A percentile compares a stretch with the other conserved stretches of the same genome.
Evolutionary conservation across 2,329 filamentous ascomycete genomes (phyloP).

Genomic region (Aspergillus ruber): DNA sequence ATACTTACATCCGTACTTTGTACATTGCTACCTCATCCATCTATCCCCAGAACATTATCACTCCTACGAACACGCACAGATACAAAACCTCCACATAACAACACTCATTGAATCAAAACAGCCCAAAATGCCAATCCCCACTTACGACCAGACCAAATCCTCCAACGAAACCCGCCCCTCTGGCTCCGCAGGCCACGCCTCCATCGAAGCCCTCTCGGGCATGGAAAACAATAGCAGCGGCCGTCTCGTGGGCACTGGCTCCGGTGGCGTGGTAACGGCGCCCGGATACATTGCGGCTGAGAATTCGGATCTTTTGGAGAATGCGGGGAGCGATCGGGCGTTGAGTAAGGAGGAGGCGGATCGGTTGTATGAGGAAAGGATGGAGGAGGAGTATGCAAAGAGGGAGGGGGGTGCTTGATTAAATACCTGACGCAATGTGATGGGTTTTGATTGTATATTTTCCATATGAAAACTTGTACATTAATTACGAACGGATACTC

Average conservation of each 20-base stretch:
- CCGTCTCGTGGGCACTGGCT: constrained; percentile 9
- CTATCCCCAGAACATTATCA: background rate
- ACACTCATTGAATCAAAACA: background rate
- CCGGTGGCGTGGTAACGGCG: constrained; percentile 13
- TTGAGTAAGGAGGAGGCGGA: constrained; percentile 39
- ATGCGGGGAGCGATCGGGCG: constrained; percentile 14
- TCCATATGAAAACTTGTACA: background rate
- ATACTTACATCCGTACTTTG: background rate
- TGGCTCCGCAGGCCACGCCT: constrained; percentile 14
- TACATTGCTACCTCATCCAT: background rate
- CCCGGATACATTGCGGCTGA: constrained; percentile 10
- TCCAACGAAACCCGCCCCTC: constrained; percentile 3
- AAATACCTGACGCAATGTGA: background rate
- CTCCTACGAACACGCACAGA: background rate
- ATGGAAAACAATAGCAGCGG: constrained; percentile 8
- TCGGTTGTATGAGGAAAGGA: constrained; percentile 39
- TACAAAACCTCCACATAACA: background rate
- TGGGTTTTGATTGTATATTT: background rate
- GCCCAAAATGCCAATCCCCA: background rate
- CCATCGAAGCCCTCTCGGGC: constrained; percentile 8
- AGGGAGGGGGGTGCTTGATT: constrained; percentile 38
- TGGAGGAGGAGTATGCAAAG: constrained; percentile 44
- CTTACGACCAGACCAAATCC: background rate
- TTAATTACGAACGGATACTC: background rate
- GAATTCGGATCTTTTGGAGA: constrained; percentile 9